Evolutionary conservation across 176 grass and related monocot species (phyloP), one percentile per base, ranked within the genome.

Genomic region (Zea luxurians): DNA sequence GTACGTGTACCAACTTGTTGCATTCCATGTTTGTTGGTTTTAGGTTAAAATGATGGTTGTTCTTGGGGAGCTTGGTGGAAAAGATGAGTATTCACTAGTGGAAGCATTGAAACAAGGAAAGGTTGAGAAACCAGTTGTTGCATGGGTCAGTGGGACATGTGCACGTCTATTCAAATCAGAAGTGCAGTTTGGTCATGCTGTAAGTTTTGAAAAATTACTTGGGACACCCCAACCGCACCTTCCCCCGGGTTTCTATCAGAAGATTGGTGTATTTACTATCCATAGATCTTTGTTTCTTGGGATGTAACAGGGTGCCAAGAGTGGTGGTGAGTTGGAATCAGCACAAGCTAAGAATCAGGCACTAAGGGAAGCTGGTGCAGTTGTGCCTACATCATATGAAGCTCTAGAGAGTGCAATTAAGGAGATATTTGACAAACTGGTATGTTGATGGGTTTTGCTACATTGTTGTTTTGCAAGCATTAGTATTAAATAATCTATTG

Each of bases 21-120:
- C 27, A 45, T 16, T 5, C 35, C 3, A 20, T 88, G 58, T 66
- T 82, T 74, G 37, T 87, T 74, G 65, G 75, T 46, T 58, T 88
- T 76, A 99, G 96, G 83, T 99, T 63, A 99, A 95, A 85, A 99
- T 99, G 96, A 95, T 99, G 75, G 92, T 99, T 83, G 92, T 99
- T 80, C 92, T 99, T 58, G 96, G 96, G 37, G 96, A 99, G 89
- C 90, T 99, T 78, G 96, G 96, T 52, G 96, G 96, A 77, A 88
- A 53, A 37, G 96, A 99, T 4, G 96, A 99, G 78, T 99, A 99
- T 61, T 99, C 96, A 72, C 88, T 99, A 18, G 96, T 99, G 11
- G 92, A 99, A 71, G 96, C 92, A 45, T 86, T 99, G 86, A 95
- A 95, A 80, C 85, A 99, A 87, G 96, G 92, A 63, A 95, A 91